Conservation (phyloP, 2,329 filamentous ascomycete species). For the Fusarium albidum region DNA sequence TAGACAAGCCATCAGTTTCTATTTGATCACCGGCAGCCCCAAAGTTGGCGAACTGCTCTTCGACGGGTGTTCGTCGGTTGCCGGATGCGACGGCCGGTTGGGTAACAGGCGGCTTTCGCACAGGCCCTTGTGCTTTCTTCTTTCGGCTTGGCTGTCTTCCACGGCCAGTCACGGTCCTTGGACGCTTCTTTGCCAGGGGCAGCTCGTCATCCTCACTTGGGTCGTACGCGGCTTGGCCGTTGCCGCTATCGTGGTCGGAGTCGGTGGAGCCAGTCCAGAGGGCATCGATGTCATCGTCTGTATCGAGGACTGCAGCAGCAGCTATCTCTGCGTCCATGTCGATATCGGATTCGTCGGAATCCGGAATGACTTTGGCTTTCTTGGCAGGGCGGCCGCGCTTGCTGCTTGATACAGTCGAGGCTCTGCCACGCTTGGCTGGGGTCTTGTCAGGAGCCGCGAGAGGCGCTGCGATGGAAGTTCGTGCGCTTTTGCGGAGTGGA, state of each 20-base stretch:
- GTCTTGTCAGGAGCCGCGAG: constrained; percentile 11
- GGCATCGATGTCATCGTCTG: constrained; percentile 17
- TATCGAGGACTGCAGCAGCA: constrained; percentile 30
- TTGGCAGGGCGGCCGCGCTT: constrained; percentile 40
- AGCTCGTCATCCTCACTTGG: constrained; percentile 43
- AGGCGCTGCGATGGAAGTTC: constrained; percentile 8
- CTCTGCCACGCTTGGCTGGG: constrained; percentile 38
- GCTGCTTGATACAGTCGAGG: constrained; percentile 28
- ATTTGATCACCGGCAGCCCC: neutral
- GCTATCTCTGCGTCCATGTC: constrained; percentile 46
- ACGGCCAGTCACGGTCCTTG: constrained; percentile 5
- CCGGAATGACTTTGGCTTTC: constrained; percentile 40
- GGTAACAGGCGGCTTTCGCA: no score
- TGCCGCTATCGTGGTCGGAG: constrained; percentile 27
- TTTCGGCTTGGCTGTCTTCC: neutral
- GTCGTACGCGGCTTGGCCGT: constrained; percentile 20
- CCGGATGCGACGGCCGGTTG: no score
- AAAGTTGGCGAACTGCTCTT: no score
- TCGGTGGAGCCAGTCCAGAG: constrained; percentile 25
- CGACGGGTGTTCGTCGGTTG: no score
- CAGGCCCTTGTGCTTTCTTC: no score
- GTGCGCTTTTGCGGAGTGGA: constrained; percentile 22
- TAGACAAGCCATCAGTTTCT: neutral
- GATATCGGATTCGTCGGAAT: constrained; percentile 43
- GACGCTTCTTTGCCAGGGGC: constrained; percentile 29